Percentiles rank a stretch among this genome's conserved stretches.
Evolutionary conservation across 441 rosid species (phyloP).

Genomic region (Eutrema salsugineum): DNA sequence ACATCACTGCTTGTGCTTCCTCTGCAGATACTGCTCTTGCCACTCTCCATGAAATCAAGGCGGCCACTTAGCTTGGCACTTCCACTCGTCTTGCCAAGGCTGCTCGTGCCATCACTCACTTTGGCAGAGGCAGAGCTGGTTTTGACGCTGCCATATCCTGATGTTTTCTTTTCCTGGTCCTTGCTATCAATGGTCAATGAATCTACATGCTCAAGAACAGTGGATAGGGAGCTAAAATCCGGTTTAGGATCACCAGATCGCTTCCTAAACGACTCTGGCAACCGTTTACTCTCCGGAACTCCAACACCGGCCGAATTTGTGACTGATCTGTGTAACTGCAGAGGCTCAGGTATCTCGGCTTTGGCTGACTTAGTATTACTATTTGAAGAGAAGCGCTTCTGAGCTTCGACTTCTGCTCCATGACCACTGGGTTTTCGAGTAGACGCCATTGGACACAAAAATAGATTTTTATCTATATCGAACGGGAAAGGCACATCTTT

Average conservation of each 20-base stretch:
- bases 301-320: slow-evolving; percentile 33
- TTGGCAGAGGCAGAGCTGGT: slow-evolving; percentile 75
- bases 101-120: slow-evolving; percentile 68
- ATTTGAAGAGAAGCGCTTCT: slow-evolving; percentile 34
- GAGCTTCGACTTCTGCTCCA: slow-evolving; percentile 39
- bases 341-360: slow-evolving; percentile 29
- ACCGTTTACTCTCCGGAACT: slow-evolving; percentile 38
- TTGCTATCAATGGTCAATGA: slow-evolving; percentile 38
- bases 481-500: slow-evolving; percentile 28
- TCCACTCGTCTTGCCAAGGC: slow-evolving; percentile 66
- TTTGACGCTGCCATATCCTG: slow-evolving; percentile 63
- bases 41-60: slow-evolving; percentile 71
- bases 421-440: slow-evolving; percentile 39
- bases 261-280: slow-evolving; percentile 37
- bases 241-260: slow-evolving; percentile 47
- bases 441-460: slow-evolving; percentile 29
- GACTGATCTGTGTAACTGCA: slow-evolving; percentile 30
- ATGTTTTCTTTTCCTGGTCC: slow-evolving; percentile 56
- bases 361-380: slow-evolving; percentile 37
- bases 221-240: slow-evolving; percentile 38
- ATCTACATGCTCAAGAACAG: slow-evolving; percentile 39
- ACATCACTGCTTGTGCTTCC: slow-evolving; percentile 94
- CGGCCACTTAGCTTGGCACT: slow-evolving; percentile 82
- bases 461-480: slow-evolving; percentile 10
- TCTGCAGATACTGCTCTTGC: slow-evolving; percentile 87